Percentiles rank a stretch among this genome's conserved stretches.
Evolutionary conservation across 2,329 filamentous ascomycete genomes (phyloP).

Genomic region (Hypoxylon sp.): DNA sequence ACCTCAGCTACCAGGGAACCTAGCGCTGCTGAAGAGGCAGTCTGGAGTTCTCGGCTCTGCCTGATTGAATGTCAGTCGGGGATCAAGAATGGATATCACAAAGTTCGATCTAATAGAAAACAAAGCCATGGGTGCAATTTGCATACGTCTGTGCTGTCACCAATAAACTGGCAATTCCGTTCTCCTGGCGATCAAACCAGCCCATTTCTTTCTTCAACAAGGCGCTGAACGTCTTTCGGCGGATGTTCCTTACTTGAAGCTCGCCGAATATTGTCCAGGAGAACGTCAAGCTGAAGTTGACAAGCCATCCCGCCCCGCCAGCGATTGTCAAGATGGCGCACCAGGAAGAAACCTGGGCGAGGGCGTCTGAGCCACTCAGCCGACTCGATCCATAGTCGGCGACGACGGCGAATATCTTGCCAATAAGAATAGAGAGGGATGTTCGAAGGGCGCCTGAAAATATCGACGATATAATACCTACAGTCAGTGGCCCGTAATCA

Average conservation of each 20-base stretch:
- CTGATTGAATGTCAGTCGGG: slow-evolving; percentile 59
- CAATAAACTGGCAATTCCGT: slow-evolving; percentile 79
- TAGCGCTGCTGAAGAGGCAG: slow-evolving; percentile 82
- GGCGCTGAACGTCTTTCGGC: slow-evolving; percentile 72
- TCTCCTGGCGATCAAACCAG: slow-evolving; percentile 82
- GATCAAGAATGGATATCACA: neutral
- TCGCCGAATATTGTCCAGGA: slow-evolving; percentile 85
- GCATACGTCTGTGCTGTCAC: slow-evolving; percentile 76
- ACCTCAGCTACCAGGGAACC: slow-evolving; percentile 75
- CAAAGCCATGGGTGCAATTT: neutral
- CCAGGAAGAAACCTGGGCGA: slow-evolving; percentile 67
- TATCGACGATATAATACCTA: slow-evolving; percentile 68
- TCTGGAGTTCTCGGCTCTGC: slow-evolving; percentile 83
- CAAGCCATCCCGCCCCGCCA: slow-evolving; percentile 73
- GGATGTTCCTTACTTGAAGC: slow-evolving; percentile 75
- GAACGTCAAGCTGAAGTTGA: slow-evolving; percentile 74
- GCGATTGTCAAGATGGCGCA: slow-evolving; percentile 72
- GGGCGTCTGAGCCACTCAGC: slow-evolving; percentile 62
- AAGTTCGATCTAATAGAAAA: neutral
- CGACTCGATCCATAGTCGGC: slow-evolving; percentile 71
- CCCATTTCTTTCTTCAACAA: slow-evolving; percentile 79
- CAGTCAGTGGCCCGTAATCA: slow-evolving; percentile 66
- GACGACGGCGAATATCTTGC: slow-evolving; percentile 79
- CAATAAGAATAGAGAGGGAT: slow-evolving; percentile 75
- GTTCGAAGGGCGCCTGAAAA: slow-evolving; percentile 73